A percentile compares a stretch with the other conserved stretches of the same genome.
Evolutionary conservation across 2,329 filamentous ascomycete species (phyloP).

Genomic region (Aspergillus quadricinctus): DNA sequence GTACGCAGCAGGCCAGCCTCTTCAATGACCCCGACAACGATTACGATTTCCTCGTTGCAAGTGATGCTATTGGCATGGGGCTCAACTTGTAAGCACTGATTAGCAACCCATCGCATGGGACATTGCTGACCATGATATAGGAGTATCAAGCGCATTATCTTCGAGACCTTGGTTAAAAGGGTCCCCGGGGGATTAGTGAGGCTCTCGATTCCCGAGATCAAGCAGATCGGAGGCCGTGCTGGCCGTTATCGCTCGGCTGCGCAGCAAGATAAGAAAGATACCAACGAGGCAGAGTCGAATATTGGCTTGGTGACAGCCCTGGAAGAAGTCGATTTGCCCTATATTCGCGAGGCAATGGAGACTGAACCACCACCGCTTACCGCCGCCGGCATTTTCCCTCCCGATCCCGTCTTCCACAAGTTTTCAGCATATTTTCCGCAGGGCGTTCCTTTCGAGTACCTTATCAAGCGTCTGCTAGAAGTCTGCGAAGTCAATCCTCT

Average conservation of each 20-base stretch:
- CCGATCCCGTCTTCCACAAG: constrained; percentile 63
- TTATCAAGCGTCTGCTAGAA: constrained; percentile 70
- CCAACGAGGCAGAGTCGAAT: constrained; percentile 25
- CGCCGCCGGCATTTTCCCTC: constrained; percentile 70
- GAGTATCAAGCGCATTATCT: constrained; percentile 81
- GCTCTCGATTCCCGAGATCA: constrained; percentile 72
- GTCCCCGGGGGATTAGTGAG: constrained; percentile 56
- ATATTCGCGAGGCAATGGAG: constrained; percentile 60
- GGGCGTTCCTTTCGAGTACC: constrained; percentile 75
- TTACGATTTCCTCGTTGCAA: constrained; percentile 90
- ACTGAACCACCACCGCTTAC: constrained; percentile 61
- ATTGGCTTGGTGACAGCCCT: constrained; percentile 76
- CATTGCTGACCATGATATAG: constrained; percentile 26
- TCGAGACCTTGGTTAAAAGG: constrained; percentile 72
- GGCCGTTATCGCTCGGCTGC: constrained; percentile 76
- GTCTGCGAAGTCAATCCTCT: constrained; percentile 59
- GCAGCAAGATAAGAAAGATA: constrained; percentile 40
- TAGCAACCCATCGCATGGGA: background rate
- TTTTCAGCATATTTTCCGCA: constrained; percentile 80
- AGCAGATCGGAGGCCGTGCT: constrained; percentile 91
- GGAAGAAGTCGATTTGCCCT: constrained; percentile 62
- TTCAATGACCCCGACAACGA: constrained; percentile 97
- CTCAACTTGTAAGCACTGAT: constrained; percentile 68
- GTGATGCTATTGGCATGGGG: constrained; percentile 96
- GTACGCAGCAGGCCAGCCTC: constrained; percentile 81